A percentile compares a stretch with the other conserved stretches of the same genome.
Conservation (phyloP, 805 yeast species). For the Barnettozyma californica region DNA sequence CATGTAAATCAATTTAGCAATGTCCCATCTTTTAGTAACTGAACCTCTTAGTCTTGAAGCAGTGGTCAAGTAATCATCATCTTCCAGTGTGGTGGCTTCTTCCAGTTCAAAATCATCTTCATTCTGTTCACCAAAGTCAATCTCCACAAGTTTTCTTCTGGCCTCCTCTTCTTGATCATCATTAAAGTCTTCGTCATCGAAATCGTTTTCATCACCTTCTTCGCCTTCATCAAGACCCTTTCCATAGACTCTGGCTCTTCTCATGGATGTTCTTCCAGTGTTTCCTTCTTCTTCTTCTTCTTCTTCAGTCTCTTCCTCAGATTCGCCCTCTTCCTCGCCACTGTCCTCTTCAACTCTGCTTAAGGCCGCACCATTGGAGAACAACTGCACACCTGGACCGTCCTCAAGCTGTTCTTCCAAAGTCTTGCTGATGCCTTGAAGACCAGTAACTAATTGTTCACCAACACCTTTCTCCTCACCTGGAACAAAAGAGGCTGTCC, state of each 20-base stretch:
- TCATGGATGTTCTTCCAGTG: slow-evolving; percentile 60
- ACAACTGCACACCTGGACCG: slow-evolving; percentile 71
- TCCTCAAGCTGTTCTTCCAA: slow-evolving; percentile 51
- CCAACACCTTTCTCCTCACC: slow-evolving; percentile 78
- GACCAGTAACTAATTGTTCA: slow-evolving; percentile 74
- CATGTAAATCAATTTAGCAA: slow-evolving; percentile 75
- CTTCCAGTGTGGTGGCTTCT: slow-evolving; percentile 48
- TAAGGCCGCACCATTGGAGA: slow-evolving; percentile 54
- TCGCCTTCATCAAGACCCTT: slow-evolving; percentile 42
- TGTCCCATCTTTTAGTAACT: slow-evolving; percentile 61
- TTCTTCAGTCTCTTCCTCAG: slow-evolving; percentile 32
- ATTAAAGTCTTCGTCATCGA: slow-evolving; percentile 33
- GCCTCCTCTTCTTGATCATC: slow-evolving; percentile 32
- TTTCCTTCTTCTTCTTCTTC: slow-evolving; percentile 29
- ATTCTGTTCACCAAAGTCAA: slow-evolving; percentile 38
- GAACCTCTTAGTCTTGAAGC: slow-evolving; percentile 61
- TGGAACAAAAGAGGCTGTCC: slow-evolving; percentile 48
- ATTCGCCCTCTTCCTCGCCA: slow-evolving; percentile 33
- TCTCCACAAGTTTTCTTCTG: slow-evolving; percentile 38
- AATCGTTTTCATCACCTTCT: slow-evolving; percentile 40
- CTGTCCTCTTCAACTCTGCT: slow-evolving; percentile 38
- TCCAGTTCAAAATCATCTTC: slow-evolving; percentile 36
- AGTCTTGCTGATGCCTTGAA: slow-evolving; percentile 65
- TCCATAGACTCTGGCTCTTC: slow-evolving; percentile 57
- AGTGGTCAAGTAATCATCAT: slow-evolving; percentile 35